These are phyloP conservation scores for Sorghum bicolor DNA, from an alignment of 176 grass and related monocot species.

Conservation along the genomic window DNA sequence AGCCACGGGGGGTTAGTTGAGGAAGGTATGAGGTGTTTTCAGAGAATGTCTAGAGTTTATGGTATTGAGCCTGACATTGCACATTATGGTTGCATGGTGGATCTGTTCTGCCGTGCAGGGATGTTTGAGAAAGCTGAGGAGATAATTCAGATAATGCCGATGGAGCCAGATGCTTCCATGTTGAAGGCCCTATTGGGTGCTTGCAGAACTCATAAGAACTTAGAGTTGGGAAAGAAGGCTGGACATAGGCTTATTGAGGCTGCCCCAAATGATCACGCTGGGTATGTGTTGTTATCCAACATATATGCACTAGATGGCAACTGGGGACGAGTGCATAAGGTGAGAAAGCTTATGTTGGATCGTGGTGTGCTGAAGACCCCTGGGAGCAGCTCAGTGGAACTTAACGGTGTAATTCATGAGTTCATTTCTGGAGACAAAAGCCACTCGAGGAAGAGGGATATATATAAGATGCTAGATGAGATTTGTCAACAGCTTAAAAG, in stretches of 20 bases:
- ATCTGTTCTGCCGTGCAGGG: conserved; percentile 56
- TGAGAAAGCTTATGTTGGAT: conserved; percentile 60
- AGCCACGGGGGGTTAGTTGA: conserved; percentile 50
- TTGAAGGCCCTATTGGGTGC: conserved; percentile 64
- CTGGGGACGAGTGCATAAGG: conserved; percentile 54
- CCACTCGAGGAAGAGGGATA: conserved; percentile 51
- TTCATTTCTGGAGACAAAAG: conserved; percentile 62
- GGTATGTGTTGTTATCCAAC: conserved; percentile 65
- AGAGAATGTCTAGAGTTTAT: conserved; percentile 41
- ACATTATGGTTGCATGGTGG: conserved; percentile 75
- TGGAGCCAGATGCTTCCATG: conserved; percentile 56
- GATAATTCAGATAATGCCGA: conserved; percentile 48
- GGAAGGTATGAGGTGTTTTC: conserved; percentile 43
- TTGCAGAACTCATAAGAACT: conserved; percentile 63
- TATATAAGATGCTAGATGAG: conserved; percentile 56
- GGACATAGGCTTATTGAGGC: conserved; percentile 54
- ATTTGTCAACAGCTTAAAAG: conserved; percentile 48
- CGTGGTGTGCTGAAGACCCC: conserved; percentile 53
- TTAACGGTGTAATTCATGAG: conserved; percentile 61
- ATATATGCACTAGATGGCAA: conserved; percentile 66
- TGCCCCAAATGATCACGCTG: conserved; percentile 54
- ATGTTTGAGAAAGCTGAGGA: conserved; percentile 53
- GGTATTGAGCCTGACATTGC: conserved; percentile 53
- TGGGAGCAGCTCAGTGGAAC: conserved; percentile 59
- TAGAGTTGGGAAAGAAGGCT: conserved; percentile 48